Percentiles rank a stretch among this genome's conserved stretches.
Evolutionary conservation across 1,139 yeast genomes (phyloP).

Genomic region (Candida albicans): DNA sequence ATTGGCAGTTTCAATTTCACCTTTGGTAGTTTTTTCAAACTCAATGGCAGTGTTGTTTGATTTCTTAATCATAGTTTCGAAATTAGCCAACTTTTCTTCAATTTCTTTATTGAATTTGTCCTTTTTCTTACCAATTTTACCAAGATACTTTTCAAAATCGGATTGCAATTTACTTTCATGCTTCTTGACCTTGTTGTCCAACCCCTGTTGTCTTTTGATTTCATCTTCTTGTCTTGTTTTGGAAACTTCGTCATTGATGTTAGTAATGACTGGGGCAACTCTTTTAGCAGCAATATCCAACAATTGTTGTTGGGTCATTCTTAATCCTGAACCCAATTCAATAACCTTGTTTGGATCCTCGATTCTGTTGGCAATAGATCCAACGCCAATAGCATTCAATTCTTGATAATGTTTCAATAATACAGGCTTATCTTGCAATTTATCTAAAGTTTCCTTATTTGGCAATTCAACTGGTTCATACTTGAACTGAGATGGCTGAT

Average conservation of each 20-base stretch:
- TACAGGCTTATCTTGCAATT: slow-evolving; percentile 49
- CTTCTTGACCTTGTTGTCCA: slow-evolving; percentile 36
- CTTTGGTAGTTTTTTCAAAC: slow-evolving; percentile 40
- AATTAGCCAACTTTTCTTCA: slow-evolving; percentile 33
- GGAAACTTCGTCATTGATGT: slow-evolving; percentile 51
- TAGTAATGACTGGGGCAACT: slow-evolving; percentile 55
- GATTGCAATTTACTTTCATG: slow-evolving; percentile 47
- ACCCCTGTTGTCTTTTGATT: slow-evolving; percentile 42
- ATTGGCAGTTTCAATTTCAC: slow-evolving; percentile 48
- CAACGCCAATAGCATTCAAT: slow-evolving; percentile 49
- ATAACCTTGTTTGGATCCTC: slow-evolving; percentile 53
- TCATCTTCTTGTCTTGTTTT: slow-evolving; percentile 50
- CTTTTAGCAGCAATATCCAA: slow-evolving; percentile 57
- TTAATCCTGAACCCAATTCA: slow-evolving; percentile 56
- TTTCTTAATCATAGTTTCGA: slow-evolving; percentile 30
- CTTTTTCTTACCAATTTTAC: slow-evolving; percentile 42
- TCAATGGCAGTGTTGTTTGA: slow-evolving; percentile 34
- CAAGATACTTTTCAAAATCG: slow-evolving; percentile 43
- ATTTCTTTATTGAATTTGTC: slow-evolving; percentile 41
- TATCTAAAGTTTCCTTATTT: slow-evolving; percentile 41
- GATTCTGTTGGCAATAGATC: slow-evolving; percentile 40
- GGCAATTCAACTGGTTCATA: slow-evolving; percentile 36
- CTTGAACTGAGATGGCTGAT: slow-evolving; percentile 31
- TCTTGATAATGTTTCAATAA: slow-evolving; percentile 49
- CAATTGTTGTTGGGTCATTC: slow-evolving; percentile 55